Evolutionary conservation across 2,329 filamentous ascomycete genomes (phyloP), one percentile per base, ranked within the genome.

Genomic region (Drechslera avenae): DNA sequence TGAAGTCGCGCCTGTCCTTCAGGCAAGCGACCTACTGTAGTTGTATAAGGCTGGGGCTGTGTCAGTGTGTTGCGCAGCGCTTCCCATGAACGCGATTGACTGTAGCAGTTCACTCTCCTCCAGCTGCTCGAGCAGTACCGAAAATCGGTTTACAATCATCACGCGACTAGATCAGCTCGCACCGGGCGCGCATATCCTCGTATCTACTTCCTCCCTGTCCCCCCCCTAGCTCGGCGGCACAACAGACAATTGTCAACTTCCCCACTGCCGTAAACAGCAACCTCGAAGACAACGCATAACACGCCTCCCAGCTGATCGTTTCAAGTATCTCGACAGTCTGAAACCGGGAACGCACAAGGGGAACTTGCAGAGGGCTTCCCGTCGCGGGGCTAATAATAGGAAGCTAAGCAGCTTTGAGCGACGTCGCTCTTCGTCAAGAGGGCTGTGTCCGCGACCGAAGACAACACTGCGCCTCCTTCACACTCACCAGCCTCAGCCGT

Each of bases 401-500:
- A 23, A 28, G 31, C 46, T 52, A 57, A 47, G 45, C 57, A 39
- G 45, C 44, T 50, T 54, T 37, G 42, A 46, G 57, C 21, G 37
- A 28, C 45, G 19, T 54, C 56, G 57, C 54, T 50, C 52, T 49
- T 48, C 49, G 33, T 52, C 40, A 46, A 39, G 52, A 46, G 57
- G 45, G 46, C 55, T 60, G 46, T 45, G 46, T 44, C 34, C 37
- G 39, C n/a, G 35, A 45, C 46, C 39, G 41, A 51, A 43, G 47
- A 51, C 47, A 39, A 66, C 63, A 63, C 63, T 52, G 45, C 64
- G 63, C 63, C 63, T 59, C 61, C 55, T 57, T 61, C 55, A 54
- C 52, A 54, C 63, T 59, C 63, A 63, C 57, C 64, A 67, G 64
- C 63, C 62, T 59, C 61, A 64, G 54, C 56, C 46, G 50, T 50